Evolutionary conservation across 2,329 filamentous ascomycete genomes (phyloP).

Genomic region (Phyllosticta citriasiana): DNA sequence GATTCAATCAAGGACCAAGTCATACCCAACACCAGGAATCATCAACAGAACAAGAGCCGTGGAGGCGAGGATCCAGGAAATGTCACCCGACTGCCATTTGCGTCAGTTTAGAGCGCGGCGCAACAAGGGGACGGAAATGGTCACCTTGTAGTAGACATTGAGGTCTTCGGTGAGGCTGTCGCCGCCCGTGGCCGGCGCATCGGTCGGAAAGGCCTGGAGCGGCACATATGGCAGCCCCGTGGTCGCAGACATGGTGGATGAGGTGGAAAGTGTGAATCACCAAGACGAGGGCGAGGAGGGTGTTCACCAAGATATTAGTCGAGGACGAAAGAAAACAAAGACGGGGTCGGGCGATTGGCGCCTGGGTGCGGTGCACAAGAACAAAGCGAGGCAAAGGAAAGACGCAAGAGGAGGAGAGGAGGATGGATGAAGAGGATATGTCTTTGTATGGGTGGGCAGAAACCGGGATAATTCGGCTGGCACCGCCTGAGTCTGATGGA

Average conservation of each 20-base stretch:
- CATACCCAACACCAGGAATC: slow-evolving; percentile 76
- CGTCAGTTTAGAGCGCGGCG: neutral
- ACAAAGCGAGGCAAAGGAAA: neutral
- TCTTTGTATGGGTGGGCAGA: neutral
- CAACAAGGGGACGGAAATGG: slow-evolving; percentile 17
- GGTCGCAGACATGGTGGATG: slow-evolving; percentile 20
- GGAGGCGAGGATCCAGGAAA: slow-evolving; percentile 69
- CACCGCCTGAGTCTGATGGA: slow-evolving; percentile 1
- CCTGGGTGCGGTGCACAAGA: neutral
- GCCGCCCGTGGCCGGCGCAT: slow-evolving; percentile 58
- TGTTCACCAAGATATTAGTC: neutral
- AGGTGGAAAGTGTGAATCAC: neutral
- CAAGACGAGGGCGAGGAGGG: neutral
- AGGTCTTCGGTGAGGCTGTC: slow-evolving; percentile 58
- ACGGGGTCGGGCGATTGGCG: neutral
- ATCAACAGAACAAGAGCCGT: slow-evolving; percentile 79
- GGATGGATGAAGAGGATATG: neutral
- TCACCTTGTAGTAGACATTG: slow-evolving; percentile 75
- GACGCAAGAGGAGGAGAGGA: neutral
- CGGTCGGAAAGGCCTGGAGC: slow-evolving; percentile 31
- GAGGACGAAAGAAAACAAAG: neutral
- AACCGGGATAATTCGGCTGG: neutral
- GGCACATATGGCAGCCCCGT: slow-evolving; percentile 24
- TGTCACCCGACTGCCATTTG: slow-evolving; percentile 58
- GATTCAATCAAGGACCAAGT: slow-evolving; percentile 8